Conservation (phyloP, 164 flowering plant genomes). For the Vitis rupestris region DNA sequence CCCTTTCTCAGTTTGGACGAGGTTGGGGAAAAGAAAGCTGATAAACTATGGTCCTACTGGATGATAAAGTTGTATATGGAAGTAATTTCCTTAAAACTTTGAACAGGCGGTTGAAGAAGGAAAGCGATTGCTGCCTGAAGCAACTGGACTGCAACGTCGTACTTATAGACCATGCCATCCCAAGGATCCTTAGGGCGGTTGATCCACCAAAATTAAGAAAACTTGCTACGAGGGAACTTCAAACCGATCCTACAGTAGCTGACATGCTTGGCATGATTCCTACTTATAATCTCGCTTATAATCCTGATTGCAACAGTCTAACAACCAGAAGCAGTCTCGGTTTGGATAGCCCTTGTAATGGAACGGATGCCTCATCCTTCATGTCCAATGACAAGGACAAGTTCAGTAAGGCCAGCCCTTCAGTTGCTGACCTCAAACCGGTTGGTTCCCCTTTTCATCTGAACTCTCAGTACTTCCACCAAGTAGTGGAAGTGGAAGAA, state of each 20-base stretch:
- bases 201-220: conserved; percentile 2
- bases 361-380: conserved; percentile 14
- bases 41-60: background rate
- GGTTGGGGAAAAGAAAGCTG: too few relatives aligned
- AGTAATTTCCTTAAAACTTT: background rate
- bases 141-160: conserved; percentile 30
- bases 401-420: conserved; percentile 4
- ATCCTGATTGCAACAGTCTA: background rate
- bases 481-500: background rate
- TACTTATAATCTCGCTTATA: background rate
- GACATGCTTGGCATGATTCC: conserved; percentile 15
- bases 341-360: conserved; percentile 15
- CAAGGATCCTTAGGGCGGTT: conserved; percentile 22
- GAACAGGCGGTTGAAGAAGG: conserved; percentile 32
- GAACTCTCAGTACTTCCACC: conserved; percentile 10
- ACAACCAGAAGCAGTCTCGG: conserved; percentile 22
- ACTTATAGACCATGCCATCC: conserved; percentile 33
- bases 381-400: conserved; percentile 15
- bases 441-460: conserved; percentile 2
- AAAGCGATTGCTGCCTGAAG: conserved; percentile 27
- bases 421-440: conserved; percentile 4
- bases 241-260: conserved; percentile 9
- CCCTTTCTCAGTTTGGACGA: background rate
- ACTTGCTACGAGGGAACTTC: background rate
- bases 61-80: background rate